Base-by-base conservation (phyloP, 2,329 filamentous ascomycete species). In the Graphilbum ipis-grandicollis region DNA sequence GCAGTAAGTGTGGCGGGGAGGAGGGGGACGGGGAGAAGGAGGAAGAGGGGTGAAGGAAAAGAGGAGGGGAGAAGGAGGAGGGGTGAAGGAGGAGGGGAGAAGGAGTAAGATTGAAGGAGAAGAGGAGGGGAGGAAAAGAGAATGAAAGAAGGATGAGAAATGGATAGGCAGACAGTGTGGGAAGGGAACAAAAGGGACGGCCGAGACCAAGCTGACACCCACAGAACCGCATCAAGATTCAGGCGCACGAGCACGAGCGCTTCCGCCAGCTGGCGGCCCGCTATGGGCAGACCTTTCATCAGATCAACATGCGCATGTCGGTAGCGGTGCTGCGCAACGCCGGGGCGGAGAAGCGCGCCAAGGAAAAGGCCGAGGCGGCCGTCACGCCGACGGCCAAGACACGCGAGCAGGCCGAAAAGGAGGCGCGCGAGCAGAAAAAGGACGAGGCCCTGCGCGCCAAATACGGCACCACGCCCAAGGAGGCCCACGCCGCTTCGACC, bases 191-290 rank as follows among this genome's bases (percentile, higher is more conserved):
- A n/a, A n/a, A n/a, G n/a, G n/a, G n/a, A n/a, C n/a, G n/a, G n/a
- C n/a, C n/a, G n/a, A n/a, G n/a, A n/a, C n/a, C n/a, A n/a, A n/a
- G n/a, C n/a, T n/a, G n/a, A n/a, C n/a, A n/a, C n/a, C n/a, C n/a
- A n/a, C 43, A 78, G 73, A 78, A 77, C 51, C 71, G 59, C 44
- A 78, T 78, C 49, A 78, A 78, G 50, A 56, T 59, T 23, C 72
- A 74, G 52, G 74, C 73, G 34, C 73, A 78, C 47, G 72, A 77
- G 31, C 73, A 78, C 46, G 63, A 65, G 2, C 56, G 62, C 32
- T 77, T 78, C 51, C 70, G 73, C 39, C 53, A 53, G 6, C 67
- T 75, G 43, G 73, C 73, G 31, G 72, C 71, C 32, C 60, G 56
- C 40, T 75, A 75, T 49, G 73, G 73, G 41, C 73, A 78, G 49